phyloP scores from a whole-genome alignment of 2,329 filamentous ascomycete genomes.

The Lasiodiplodia hormozganensis region DNA sequence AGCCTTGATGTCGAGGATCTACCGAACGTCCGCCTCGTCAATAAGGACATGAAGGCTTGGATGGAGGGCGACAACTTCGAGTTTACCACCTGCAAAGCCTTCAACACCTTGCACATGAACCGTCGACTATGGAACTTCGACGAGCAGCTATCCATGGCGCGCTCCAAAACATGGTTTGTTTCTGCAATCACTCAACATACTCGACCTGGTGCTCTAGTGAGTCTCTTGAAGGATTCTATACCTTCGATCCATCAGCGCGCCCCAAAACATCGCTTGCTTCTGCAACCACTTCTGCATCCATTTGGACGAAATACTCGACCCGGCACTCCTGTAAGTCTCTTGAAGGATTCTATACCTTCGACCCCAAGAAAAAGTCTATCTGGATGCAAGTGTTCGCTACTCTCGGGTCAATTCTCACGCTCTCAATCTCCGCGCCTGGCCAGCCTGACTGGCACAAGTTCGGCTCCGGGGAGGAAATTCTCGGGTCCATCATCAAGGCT shows the following conservation, averaged over 20 bases:
- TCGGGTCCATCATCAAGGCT: not conserved
- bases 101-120: not conserved
- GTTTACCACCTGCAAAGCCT: not conserved
- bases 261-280: not conserved
- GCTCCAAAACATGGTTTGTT: too few species aligned
- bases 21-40: not conserved
- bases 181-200: too few species aligned
- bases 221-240: too few species aligned
- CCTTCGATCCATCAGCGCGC: not conserved
- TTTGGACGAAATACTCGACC: not conserved
- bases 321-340: not conserved
- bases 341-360: too few species aligned
- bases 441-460: conserved; percentile 8
- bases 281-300: conserved; percentile 9
- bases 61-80: not conserved
- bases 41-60: conserved; percentile 9
- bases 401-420: not conserved
- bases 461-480: conserved; percentile 2
- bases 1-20: not conserved
- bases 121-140: not conserved
- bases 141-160: not conserved
- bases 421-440: conserved; percentile 11
- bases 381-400: conserved; percentile 1
- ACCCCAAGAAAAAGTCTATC: not conserved
- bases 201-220: too few species aligned